Percentiles rank a stretch among this genome's conserved stretches.
Conservation (phyloP, 495 filamentous ascomycete genomes). For the Aspergillus carlsbadensis region DNA sequence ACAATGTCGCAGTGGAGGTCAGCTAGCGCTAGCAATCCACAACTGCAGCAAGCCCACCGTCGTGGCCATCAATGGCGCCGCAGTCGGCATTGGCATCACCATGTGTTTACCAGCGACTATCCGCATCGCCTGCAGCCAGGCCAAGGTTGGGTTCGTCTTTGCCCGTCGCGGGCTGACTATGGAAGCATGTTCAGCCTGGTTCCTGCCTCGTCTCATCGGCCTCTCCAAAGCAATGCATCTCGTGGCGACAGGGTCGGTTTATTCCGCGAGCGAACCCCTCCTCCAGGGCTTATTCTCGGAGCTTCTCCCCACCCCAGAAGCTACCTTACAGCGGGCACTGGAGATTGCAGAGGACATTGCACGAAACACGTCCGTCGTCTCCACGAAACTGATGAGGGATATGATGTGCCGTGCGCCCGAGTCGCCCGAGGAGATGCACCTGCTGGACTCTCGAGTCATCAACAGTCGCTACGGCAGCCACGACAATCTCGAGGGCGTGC, state of each 20-base stretch:
- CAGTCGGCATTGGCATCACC: conserved; percentile 63
- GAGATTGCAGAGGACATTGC: conserved; percentile 3
- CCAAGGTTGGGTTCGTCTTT: conserved; percentile 54
- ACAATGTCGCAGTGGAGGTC: conserved; percentile 45
- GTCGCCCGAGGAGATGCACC: conserved; percentile 4
- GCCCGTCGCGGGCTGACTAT: conserved; percentile 55
- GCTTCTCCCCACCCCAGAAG: no score
- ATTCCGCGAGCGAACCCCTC: conserved; percentile 9
- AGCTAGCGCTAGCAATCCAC: conserved; percentile 56
- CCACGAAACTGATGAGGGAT: conserved; percentile 5
- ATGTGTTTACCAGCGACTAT: conserved; percentile 54
- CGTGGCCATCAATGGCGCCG: conserved; percentile 58
- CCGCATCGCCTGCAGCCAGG: no score
- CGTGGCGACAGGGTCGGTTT: conserved; percentile 33
- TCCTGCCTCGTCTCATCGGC: conserved; percentile 59
- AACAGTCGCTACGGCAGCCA: conserved; percentile 6
- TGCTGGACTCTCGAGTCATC: conserved; percentile 4
- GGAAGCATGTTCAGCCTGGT: conserved; percentile 60
- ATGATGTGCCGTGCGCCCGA: conserved; percentile 4
- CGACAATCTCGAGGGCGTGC: no score
- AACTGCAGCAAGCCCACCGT: conserved; percentile 60
- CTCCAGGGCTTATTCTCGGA: no score
- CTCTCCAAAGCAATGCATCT: conserved; percentile 51
- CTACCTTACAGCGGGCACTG: neutral
- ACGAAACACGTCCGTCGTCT: neutral